Evolutionary conservation across 371 early-diverging fungal species (phyloP).

Genomic region (Mucor lusitanicus): DNA sequence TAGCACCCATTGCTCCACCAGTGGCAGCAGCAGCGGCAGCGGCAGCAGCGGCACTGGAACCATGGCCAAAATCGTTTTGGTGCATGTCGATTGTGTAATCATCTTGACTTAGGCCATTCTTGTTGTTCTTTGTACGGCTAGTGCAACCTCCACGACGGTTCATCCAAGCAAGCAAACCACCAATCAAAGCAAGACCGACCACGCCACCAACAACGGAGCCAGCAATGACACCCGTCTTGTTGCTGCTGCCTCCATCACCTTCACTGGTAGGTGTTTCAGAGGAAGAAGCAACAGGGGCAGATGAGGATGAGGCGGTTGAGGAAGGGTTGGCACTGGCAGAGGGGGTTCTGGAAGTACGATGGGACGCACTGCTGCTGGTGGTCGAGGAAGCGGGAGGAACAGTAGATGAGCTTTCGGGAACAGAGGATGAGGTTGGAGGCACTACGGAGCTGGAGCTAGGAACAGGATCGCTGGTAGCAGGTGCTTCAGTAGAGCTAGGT

Average conservation of each 20-base stretch:
- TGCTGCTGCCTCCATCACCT: background rate
- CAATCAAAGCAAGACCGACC: conserved; percentile 26
- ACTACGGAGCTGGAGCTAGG: background rate
- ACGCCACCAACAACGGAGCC: conserved; percentile 45
- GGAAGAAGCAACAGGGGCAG: background rate
- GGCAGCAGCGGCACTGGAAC: conserved; percentile 1
- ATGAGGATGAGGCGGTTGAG: conserved; percentile 1
- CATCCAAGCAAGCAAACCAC: conserved; percentile 22
- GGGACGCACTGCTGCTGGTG: background rate
- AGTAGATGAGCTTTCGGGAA: background rate
- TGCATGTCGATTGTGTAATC: conserved; percentile 31
- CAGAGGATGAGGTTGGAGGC: background rate
- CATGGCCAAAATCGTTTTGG: conserved; percentile 20
- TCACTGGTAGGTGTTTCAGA: background rate
- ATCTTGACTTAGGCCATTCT: conserved; percentile 9
- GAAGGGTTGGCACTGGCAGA: background rate
- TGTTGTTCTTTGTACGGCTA: conserved; percentile 19
- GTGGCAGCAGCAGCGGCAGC: conserved; percentile 9
- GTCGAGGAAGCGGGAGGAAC: background rate
- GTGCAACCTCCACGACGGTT: conserved; percentile 37
- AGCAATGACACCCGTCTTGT: conserved; percentile 33
- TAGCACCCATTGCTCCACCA: background rate
- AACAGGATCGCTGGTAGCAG: conserved; percentile 1
- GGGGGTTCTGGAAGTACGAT: background rate
- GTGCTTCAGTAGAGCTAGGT: conserved; percentile 3